Conservation (phyloP, 1,139 yeast genomes). For the Kodamaea derodonti region DNA sequence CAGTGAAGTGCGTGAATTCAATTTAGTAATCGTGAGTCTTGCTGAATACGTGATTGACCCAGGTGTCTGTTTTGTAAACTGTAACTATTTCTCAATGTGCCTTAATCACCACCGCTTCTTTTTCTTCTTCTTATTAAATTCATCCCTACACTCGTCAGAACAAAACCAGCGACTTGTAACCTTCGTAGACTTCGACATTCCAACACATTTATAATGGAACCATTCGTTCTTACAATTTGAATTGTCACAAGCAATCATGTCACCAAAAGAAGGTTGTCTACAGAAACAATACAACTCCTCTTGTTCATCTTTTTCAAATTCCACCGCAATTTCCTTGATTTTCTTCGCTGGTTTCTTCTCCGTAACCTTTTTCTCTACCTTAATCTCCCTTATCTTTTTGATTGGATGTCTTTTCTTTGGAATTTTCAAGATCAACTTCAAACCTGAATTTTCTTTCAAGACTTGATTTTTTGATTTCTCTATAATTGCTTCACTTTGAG, state of each 20-base stretch:
- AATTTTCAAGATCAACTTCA: slow-evolving; percentile 29
- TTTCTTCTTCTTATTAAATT: slow-evolving; percentile 12
- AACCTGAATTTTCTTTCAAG: slow-evolving; percentile 13
- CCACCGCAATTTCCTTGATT: background rate
- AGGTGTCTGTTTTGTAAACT: too few relatives aligned
- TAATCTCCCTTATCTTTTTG: background rate
- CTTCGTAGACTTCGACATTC: slow-evolving; percentile 23
- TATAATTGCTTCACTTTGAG: slow-evolving; percentile 39
- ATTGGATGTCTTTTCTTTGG: slow-evolving; percentile 12
- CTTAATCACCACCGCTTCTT: slow-evolving; percentile 12
- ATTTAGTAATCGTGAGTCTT: too few relatives aligned
- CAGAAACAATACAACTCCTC: slow-evolving; percentile 40
- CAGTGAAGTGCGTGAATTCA: too few relatives aligned
- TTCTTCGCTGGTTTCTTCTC: slow-evolving; percentile 1
- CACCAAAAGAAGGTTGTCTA: slow-evolving; percentile 42
- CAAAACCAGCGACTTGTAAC: slow-evolving; percentile 42
- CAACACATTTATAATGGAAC: slow-evolving; percentile 50
- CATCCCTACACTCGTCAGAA: slow-evolving; percentile 29
- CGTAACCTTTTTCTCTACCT: background rate
- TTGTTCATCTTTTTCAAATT: slow-evolving; percentile 7
- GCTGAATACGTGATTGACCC: too few relatives aligned
- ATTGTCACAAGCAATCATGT: slow-evolving; percentile 48
- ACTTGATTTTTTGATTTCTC: slow-evolving; percentile 22
- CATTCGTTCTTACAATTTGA: slow-evolving; percentile 43
- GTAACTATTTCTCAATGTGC: too few relatives aligned